Percentiles rank a stretch among this genome's conserved stretches.
Conservation (phyloP, 805 yeast genomes). For the Middelhovenomyces tepae region DNA sequence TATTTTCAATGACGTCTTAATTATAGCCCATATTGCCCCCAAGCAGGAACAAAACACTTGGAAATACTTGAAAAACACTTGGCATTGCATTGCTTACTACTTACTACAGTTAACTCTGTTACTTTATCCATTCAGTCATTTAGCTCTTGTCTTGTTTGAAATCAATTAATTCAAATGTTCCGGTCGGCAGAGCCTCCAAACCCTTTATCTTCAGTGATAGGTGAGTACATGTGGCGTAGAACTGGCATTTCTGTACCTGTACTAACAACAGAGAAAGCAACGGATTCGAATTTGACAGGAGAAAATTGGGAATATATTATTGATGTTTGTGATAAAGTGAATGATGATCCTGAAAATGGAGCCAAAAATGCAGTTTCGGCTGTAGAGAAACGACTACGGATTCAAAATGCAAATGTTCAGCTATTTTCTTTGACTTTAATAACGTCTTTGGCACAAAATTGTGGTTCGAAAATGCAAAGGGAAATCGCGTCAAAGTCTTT, state of each 20-base stretch:
- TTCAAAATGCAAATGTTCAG: constrained; percentile 56
- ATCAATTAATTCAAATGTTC: constrained; percentile 14
- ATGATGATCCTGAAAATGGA: constrained; percentile 50
- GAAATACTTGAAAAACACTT: no score
- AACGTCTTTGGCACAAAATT: constrained; percentile 62
- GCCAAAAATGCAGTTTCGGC: constrained; percentile 39
- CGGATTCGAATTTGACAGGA: constrained; percentile 50
- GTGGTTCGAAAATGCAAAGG: constrained; percentile 60
- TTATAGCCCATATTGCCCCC: no score
- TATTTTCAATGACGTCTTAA: no score
- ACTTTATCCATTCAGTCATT: no score
- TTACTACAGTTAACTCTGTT: no score
- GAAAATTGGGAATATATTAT: constrained; percentile 64
- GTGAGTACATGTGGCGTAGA: no score
- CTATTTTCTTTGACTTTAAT: constrained; percentile 45
- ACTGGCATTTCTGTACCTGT: no score
- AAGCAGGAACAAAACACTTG: no score
- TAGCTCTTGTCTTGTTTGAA: no score
- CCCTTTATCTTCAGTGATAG: constrained; percentile 21
- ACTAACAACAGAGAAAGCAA: constrained; percentile 47
- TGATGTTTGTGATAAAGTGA: constrained; percentile 59
- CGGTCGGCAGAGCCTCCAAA: constrained; percentile 20
- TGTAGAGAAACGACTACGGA: constrained; percentile 40
- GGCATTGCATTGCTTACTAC: no score
- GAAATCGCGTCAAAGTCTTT: constrained; percentile 52